Evolutionary conservation across 2,329 filamentous ascomycete genomes (phyloP), one percentile per base, ranked within the genome.

Genomic region (Aureobasidium sp.): DNA sequence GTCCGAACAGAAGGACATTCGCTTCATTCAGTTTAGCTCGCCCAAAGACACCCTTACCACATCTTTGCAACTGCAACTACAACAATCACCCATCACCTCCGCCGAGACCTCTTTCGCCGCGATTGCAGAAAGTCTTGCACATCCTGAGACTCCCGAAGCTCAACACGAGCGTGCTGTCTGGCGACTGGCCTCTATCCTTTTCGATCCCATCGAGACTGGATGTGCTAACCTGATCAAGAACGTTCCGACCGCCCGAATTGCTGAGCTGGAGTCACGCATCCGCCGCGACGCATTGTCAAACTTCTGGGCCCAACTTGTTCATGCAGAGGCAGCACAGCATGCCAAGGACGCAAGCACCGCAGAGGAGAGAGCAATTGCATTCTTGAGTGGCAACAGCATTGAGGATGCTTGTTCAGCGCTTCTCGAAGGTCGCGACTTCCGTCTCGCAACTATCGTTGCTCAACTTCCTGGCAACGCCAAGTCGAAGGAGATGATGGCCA

Each of bases 161-260:
- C 62, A 64, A 21, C 83, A 90, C 61, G 90, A 95, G 73, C 84
- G 85, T 68, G 79, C 84, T 15, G 84, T 94, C 0, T 99, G 95
- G 94, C 83, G 90, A 63, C 79, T 99, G 37, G 87, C 90, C 1
- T 88, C 89, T 61, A 86, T 96, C 38, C 80, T 99, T 3, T 99
- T 96, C 69, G 91, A 96, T 65, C 79, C 85, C n/a, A 64, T 84
- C 11, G 65, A 69, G 4, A 60, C 69, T 15, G 64, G 62, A 11
- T 67, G 63, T 40, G 58, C 62, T 7, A 61, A 69, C n/a, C 60
- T 68, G 1, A 66, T 71, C 11, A 65, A 69, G 6, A 76, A 76
- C 17, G 69, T 80, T 31, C 73, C 77, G 2, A 61, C 73, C 2
- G 75, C 79, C 13, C 68, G 78, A 9, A 67, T 76, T 33, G 64